Conservation (phyloP, 208 protist species). For the Acanthamoeba royreba region DNA sequence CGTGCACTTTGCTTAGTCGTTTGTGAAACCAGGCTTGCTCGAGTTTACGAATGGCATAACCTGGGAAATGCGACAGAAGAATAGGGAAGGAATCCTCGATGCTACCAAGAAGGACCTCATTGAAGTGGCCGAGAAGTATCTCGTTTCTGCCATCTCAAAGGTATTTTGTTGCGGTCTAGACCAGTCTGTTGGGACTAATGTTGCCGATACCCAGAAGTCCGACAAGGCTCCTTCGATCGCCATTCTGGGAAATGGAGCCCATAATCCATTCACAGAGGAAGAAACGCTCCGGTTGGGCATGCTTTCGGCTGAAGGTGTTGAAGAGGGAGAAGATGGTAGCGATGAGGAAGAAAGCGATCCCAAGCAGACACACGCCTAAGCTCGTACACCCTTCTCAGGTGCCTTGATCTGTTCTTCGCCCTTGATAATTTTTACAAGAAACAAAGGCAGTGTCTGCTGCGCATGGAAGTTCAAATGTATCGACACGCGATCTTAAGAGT, state of each 20-base stretch:
- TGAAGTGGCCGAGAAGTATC: slow-evolving; percentile 38
- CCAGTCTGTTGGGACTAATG: not conserved
- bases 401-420: too few relatives aligned
- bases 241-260: not conserved
- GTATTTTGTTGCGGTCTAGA: not conserved
- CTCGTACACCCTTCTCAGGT: too few relatives aligned
- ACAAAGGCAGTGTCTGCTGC: too few relatives aligned
- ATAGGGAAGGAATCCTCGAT: not conserved
- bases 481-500: too few relatives aligned
- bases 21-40: not conserved
- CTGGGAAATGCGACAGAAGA: slow-evolving; percentile 44
- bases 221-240: not conserved
- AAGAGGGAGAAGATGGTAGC: not conserved
- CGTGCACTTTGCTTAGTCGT: not conserved
- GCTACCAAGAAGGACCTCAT: not conserved
- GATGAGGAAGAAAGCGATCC: not conserved
- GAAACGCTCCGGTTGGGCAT: not conserved
- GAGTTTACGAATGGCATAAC: slow-evolving; percentile 43
- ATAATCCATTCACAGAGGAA: not conserved
- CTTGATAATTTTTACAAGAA: too few relatives aligned
- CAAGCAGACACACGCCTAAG: too few relatives aligned
- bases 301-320: not conserved
- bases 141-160: not conserved
- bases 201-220: not conserved
- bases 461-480: too few relatives aligned